Percentiles rank a stretch among this genome's conserved stretches.
These are phyloP conservation scores for Cornus controversa DNA, from an alignment of 148 eudicot genomes.

Conservation along the genomic window DNA sequence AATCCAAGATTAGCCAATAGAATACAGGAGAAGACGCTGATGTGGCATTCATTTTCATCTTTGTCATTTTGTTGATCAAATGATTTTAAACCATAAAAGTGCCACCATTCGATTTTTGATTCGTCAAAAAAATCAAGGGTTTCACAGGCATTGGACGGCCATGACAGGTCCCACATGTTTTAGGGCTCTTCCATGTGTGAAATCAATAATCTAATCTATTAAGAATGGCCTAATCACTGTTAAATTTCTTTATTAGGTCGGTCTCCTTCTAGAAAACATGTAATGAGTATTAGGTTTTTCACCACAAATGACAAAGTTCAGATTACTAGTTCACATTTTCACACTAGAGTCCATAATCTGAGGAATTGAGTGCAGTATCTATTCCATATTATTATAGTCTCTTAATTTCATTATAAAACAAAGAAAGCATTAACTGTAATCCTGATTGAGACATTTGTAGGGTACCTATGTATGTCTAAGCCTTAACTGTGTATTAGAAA, in stretches of 20 bases:
- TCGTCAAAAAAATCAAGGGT: background rate
- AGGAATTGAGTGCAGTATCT: conserved; percentile 29
- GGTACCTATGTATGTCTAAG: conserved; percentile 11
- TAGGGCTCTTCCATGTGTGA: background rate
- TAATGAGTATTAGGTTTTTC: conserved; percentile 22
- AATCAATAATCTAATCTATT: background rate
- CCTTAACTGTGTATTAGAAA: conserved; percentile 10
- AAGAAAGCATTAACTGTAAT: conserved; percentile 17
- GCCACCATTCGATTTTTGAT: background rate
- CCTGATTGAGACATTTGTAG: conserved; percentile 22
- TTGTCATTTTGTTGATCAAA: background rate
- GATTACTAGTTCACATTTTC: conserved; percentile 4
- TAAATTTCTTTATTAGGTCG: conserved; percentile 19
- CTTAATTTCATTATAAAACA: conserved; percentile 1
- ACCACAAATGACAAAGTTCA: conserved; percentile 18
- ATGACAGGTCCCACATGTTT: background rate
- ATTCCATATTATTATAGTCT: conserved; percentile 16
- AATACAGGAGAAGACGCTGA: background rate
- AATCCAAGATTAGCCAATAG: conserved; percentile 11
- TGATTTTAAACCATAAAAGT: background rate
- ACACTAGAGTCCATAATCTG: conserved; percentile 9
- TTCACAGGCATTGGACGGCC: background rate
- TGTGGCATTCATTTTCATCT: background rate
- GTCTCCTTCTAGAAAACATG: conserved; percentile 28
- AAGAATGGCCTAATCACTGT: background rate